These are phyloP conservation scores for Phymatotrichopsis omnivora DNA, from an alignment of 2,329 filamentous ascomycete species.

Conservation along the genomic window DNA sequence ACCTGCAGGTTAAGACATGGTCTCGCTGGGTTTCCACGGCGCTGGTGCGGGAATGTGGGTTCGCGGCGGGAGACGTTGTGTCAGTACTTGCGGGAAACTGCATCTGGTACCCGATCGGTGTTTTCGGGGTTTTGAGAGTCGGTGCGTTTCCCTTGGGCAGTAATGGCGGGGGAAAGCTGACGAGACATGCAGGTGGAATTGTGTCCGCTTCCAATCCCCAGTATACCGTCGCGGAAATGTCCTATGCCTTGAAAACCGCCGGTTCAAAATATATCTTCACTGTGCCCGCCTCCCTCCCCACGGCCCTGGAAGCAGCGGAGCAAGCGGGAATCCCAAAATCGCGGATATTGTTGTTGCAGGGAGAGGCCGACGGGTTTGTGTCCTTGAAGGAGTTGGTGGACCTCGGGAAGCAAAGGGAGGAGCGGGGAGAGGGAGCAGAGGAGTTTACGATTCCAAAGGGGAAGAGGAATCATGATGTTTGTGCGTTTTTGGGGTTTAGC, in stretches of 20 bases:
- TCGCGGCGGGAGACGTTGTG: conserved; percentile 47
- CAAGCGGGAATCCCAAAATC: conserved; percentile 45
- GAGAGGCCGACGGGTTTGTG: conserved; percentile 42
- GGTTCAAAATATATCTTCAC: conserved; percentile 51
- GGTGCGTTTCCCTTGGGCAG: no score
- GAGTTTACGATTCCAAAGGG: conserved; percentile 43
- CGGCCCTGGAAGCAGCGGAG: conserved; percentile 46
- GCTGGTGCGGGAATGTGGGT: conserved; percentile 45
- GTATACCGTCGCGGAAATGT: conserved; percentile 59
- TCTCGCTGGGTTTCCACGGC: no score
- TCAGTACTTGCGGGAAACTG: conserved; percentile 54
- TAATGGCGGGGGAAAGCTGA: no score
- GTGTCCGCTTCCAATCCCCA: conserved; percentile 54
- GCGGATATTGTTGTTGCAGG: conserved; percentile 49
- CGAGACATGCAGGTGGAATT: conserved; percentile 43
- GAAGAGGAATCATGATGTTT: conserved; percentile 47
- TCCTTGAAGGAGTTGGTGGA: conserved; percentile 38
- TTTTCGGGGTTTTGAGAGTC: conserved; percentile 46
- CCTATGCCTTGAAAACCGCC: conserved; percentile 50
- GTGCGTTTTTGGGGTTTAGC: conserved; percentile 75
- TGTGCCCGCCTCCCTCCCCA: conserved; percentile 44
- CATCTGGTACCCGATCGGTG: conserved; percentile 56
- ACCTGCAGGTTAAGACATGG: no score
- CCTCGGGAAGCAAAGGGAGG: neutral
- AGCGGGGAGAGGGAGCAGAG: conserved; percentile 38